Evolutionary conservation across 1,284 basidiomycete species (phyloP), one percentile per base, ranked within the genome.

Genomic region (Apiotrichum montevideense): DNA sequence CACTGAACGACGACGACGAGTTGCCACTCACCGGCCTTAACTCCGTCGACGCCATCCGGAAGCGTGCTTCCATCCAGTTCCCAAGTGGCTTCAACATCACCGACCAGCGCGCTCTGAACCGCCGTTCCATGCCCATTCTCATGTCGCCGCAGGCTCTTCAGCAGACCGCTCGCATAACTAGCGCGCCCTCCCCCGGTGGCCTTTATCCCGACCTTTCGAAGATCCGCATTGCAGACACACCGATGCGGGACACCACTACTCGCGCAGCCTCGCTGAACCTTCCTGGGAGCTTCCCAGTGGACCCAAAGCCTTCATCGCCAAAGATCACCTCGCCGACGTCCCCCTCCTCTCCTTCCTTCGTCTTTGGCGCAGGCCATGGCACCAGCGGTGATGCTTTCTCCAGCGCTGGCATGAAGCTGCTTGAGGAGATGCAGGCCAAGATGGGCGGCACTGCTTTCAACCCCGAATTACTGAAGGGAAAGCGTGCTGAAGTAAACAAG

Each of bases 401-500:
- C 0, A 64, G 64, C 8, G 67, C 69, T 6, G 71, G 68, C 7
- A 55, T 67, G 45, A 63, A 64, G 35, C 55, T 75, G 1, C 55
- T 75, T 33, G 58, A 55, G 46, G 68, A 75, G 54, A 73, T 75
- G 69, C 68, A 73, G 56, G 66, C 70, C 7, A 71, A 68, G 55
- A 49, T 72, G 52, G 68, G 66, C 10, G 62, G 63, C 3, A 52
- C 58, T 0, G 59, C 54, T 4, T 70, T 57, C 58, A 62, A 46
- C 61, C 66, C 65, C 34, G 73, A 75, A 56, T 57, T 72, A 11
- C 59, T 75, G 34, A 74, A 73, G 58, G 73, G 73, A 7, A 70
- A 66, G 53, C 55, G 65, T 13, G 73, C 72, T 3, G 70, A 70
- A 47, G 40, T 72, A 6, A 58, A 55, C 42, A 69, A 68, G 50